Evolutionary conservation across 2,329 filamentous ascomycete genomes (phyloP), one percentile per base, ranked within the genome.

Genomic region (Dothideomycetes sp.): DNA sequence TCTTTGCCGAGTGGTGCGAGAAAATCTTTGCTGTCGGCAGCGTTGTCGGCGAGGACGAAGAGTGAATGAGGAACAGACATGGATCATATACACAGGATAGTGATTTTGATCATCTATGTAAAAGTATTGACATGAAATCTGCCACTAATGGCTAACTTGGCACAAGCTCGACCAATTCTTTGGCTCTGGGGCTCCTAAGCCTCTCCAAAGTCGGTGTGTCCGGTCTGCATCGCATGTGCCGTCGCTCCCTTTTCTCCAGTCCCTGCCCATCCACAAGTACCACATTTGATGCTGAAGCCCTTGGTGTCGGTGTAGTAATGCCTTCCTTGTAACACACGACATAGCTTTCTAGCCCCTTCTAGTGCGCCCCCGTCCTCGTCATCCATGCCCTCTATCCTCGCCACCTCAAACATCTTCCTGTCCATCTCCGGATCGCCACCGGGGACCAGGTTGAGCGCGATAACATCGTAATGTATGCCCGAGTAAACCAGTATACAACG

Each of bases 281-380:
- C 85, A 58, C 89, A 96, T 52, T 71, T 77, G 43, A 95, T 73
- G 29, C 75, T 69, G 54, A 95, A 86, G 1, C 79, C 79, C 16
- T 82, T 75, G 0, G 86, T 94, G 57, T 95, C 86, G 0, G 88
- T 95, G 52, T 77, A 95, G 57, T 96, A 96, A 56, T 93, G 77
- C 43, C 72, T 77, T 38, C 75, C 70, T 48, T 79, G 72, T 30
- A 96, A 66, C 45, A 81, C 56, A 31, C 52, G 60, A 45, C 67
- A 71, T n/a, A 72, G 54, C 45, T 69, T 56, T 34, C 58, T 51
- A 0, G 88, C 79, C 43, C 73, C 79, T 12, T 72, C 64, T 22
- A 79, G 47, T 2, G 77, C 64, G 4, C 70, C 60, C 4, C 70
- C 64, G 45, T 79, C 74, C 38, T 53, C 53, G 3, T 60, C 59